Base-by-base conservation (phyloP, 768 basidiomycete genomes). In the Kwoniella pini region DNA sequence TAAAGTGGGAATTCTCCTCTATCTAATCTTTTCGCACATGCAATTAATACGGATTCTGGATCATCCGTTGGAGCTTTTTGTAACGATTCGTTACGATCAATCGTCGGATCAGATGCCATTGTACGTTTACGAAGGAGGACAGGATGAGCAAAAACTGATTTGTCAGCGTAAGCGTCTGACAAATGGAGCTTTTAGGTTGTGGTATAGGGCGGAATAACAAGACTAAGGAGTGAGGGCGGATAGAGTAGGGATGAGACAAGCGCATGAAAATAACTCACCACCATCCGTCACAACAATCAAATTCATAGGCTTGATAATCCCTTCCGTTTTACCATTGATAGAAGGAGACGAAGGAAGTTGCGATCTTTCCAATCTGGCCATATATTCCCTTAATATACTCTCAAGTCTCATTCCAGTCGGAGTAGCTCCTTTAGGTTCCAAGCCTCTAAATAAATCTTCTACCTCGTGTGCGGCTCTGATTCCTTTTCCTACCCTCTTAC, bases 11-110 rank as follows among this genome's bases (percentile, higher is more conserved):
- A 83, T 44, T 83, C 74, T 1, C 81, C 80, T 3, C 75, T 77
- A 60, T 88, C 86, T 2, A 88, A 80, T 52, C 81, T 72, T 27
- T 77, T 77, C 2, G 82, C 82, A 17, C 77, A 70, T 4, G 75
- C 70, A 15, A 82, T 76, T 10, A 82, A 75, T 1, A 77, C 76
- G 6, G 74, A 65, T 76, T 79, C 57, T 62, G 80, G 79, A 57
- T 63, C 72, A 74, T 76, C 72, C 70, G 82, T 82, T 0, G 82
- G 80, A 3, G 80, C 80, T 48, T 79, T 76, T 49, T 79, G 79
- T 0, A 64, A 38, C 30, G 64, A 26, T 10, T 42, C 44, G 17
- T 17, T 28, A 19, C 52, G 68, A 44, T 50, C 31, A 27, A 56
- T 51, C 1, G 62, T 38, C 11, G 57, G 40, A 46, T 61, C 46